These are phyloP conservation scores for Zygosaccharomyces pseudorouxii DNA, from an alignment of 805 yeast genomes.

Conservation along the genomic window DNA sequence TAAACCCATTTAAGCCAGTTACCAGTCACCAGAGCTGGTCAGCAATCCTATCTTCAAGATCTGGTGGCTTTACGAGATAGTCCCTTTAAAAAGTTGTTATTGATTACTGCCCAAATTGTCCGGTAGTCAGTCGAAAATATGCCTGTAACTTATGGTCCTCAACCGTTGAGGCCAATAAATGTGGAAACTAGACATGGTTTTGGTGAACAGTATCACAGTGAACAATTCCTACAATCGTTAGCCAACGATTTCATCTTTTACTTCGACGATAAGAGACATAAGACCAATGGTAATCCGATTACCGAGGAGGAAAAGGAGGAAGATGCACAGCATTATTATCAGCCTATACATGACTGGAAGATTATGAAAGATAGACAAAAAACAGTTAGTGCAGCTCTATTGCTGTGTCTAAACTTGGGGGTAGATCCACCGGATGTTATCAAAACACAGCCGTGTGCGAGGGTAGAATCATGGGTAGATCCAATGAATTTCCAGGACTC, in stretches of 20 bases:
- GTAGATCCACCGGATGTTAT: constrained; percentile 97
- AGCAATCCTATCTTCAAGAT: neutral
- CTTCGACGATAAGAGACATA: constrained; percentile 88
- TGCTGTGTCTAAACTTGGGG: constrained; percentile 85
- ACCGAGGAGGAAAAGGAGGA: constrained; percentile 47
- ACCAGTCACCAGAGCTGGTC: neutral
- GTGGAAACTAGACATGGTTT: constrained; percentile 65
- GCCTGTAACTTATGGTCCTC: constrained; percentile 33
- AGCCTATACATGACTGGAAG: constrained; percentile 86
- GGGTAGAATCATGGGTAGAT: constrained; percentile 89
- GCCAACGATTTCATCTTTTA: constrained; percentile 74
- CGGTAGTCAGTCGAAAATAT: constrained; percentile 10
- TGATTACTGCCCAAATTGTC: neutral
- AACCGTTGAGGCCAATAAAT: constrained; percentile 46
- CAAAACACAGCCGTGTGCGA: constrained; percentile 90
- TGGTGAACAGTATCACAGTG: constrained; percentile 48
- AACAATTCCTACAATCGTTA: constrained; percentile 49
- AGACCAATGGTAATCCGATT: constrained; percentile 79
- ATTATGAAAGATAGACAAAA: constrained; percentile 83
- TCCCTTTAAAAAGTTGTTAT: neutral
- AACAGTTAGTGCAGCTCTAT: constrained; percentile 89
- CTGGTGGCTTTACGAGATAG: neutral
- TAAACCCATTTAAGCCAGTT: neutral
- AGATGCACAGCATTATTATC: constrained; percentile 47
- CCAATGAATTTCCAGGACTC: constrained; percentile 78